These are phyloP conservation scores for Sugiyamaella japonica DNA, from an alignment of 1,139 yeast genomes.

Conservation along the genomic window DNA sequence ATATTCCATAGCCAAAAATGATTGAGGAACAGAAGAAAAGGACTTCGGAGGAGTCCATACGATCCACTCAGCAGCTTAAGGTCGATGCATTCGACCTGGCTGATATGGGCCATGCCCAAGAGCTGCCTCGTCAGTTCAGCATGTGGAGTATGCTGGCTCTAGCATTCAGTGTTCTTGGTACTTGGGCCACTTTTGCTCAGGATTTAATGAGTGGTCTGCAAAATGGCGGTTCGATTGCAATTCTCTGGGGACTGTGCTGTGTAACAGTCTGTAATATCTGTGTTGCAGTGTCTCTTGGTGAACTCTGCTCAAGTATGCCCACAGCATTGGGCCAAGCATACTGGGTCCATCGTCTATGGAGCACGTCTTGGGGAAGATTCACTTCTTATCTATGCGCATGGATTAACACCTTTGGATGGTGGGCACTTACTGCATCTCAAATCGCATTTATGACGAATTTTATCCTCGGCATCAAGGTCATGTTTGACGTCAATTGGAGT, in stretches of 20 bases:
- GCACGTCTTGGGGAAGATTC: conserved; percentile 24
- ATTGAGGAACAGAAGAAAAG: conserved; percentile 12
- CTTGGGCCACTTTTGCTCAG: conserved; percentile 28
- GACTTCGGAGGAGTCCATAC: conserved; percentile 7
- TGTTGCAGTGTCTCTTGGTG: conserved; percentile 33
- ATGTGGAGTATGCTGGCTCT: conserved; percentile 25
- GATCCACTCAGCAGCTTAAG: conserved; percentile 14
- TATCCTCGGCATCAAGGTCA: conserved; percentile 23
- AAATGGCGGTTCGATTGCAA: conserved; percentile 32
- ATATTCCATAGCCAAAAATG: neutral
- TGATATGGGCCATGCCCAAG: conserved; percentile 26
- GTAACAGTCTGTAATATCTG: conserved; percentile 30
- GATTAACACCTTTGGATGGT: conserved; percentile 28
- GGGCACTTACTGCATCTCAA: conserved; percentile 28
- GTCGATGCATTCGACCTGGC: conserved; percentile 24
- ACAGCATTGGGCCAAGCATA: conserved; percentile 27
- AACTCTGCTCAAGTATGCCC: conserved; percentile 29
- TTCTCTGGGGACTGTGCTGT: conserved; percentile 30
- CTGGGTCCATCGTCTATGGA: conserved; percentile 23
- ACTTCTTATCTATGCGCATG: conserved; percentile 27
- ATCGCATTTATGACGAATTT: conserved; percentile 29
- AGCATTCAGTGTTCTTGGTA: conserved; percentile 27
- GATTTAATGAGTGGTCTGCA: conserved; percentile 30
- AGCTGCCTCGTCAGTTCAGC: conserved; percentile 23
- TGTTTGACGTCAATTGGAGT: conserved; percentile 22